Evolutionary conservation across 192 early-diverging fungal genomes (phyloP).

Genomic region (Phycomyces blakesleeanus): DNA sequence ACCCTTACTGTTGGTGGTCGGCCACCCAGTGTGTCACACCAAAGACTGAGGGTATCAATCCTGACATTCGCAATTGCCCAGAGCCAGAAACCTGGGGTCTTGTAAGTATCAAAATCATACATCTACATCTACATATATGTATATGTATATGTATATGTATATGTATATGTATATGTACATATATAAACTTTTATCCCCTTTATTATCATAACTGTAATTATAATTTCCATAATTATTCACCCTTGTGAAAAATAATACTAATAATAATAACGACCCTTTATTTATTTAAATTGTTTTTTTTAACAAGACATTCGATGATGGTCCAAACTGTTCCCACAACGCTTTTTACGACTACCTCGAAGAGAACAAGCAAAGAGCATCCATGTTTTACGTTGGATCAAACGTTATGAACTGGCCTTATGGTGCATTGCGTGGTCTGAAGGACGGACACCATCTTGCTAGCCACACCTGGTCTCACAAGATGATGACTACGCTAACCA

Average conservation of each 20-base stretch:
- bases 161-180: background rate
- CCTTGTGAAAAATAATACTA: background rate
- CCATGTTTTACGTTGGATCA: slow-evolving; percentile 63
- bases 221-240: background rate
- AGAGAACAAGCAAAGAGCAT: slow-evolving; percentile 45
- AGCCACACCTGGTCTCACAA: slow-evolving; percentile 62
- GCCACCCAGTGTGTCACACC: slow-evolving; percentile 39
- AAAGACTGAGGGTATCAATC: slow-evolving; percentile 21
- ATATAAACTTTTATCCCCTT: background rate
- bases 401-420: slow-evolving; percentile 50
- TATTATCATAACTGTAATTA: background rate
- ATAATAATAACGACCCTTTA: background rate
- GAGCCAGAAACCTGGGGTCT: slow-evolving; percentile 45
- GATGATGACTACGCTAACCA: slow-evolving; percentile 46
- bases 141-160: no score
- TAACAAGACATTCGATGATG: slow-evolving; percentile 59
- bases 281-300: slow-evolving; percentile 1
- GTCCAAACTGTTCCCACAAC: slow-evolving; percentile 47
- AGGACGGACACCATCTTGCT: slow-evolving; percentile 61
- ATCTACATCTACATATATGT: no score
- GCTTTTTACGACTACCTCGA: slow-evolving; percentile 45
- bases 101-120: background rate
- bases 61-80: slow-evolving; percentile 39
- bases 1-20: slow-evolving; percentile 48
- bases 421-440: slow-evolving; percentile 40